Evolutionary conservation across 495 filamentous ascomycete species (phyloP), one percentile per base, ranked within the genome.

Genomic region (Evansstolkia leycettana): DNA sequence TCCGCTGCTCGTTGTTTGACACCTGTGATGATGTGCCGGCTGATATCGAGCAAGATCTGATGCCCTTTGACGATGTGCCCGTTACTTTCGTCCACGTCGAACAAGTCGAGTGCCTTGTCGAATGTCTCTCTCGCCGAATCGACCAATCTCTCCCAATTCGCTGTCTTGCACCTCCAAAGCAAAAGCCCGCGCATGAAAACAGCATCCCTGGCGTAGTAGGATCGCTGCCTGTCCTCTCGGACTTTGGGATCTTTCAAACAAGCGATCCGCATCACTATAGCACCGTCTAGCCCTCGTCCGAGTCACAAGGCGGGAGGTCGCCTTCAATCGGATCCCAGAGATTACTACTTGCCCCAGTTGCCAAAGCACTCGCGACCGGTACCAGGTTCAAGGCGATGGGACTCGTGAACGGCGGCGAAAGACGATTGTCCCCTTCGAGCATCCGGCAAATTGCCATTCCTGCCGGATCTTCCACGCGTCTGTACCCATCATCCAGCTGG

Each of bases 131-230:
- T 33, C 9, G 42, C 17, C 10, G 51, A 37, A 8, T 20, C 37
- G 5, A 54, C 26, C 12, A 37, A 6, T 13, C 37, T 25, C 10
- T 28, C 11, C 15, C 39, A 24, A n/a, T n/a, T 32, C 4, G 29
- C 34, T 19, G 31, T 38, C 26, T 17, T 11, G 16, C 0, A 11
- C 15, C 17, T 37, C 36, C 9, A 38, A 35, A 7, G 36, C 18
- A 16, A 39, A 43, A 11, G 40, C 45, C 9, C 23, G 7, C 8
- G 37, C 30, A 42, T 49, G 48, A 8, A 50, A 18, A 26, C 43
- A 46, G 37, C 47, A 44, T 17, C 28, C 50, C 24, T 45, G 45
- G 14, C 48, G 48, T 41, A 57, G 43, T 30, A 50, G 39, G 16
- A 47, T 37, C 1, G 39, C 40, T 15, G 42, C 50, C 30, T 47